Base-by-base conservation (phyloP, 345 rosid genomes). In the Hypericum androsaemum region DNA sequence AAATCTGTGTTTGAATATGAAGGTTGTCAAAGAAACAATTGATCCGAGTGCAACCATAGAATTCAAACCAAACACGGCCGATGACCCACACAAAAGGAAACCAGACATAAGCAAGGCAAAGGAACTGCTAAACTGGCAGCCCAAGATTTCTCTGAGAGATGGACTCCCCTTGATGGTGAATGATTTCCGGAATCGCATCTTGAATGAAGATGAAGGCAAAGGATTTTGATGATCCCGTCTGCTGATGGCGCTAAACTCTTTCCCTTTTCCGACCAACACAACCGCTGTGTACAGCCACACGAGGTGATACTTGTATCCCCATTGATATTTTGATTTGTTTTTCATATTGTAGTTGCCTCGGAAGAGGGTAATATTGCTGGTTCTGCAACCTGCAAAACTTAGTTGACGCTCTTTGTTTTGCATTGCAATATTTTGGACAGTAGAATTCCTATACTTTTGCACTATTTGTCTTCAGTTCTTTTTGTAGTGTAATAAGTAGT, bases 81-180 rank as follows among this genome's bases (percentile, higher is more conserved):
- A 92, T 46, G 96, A 92, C 73, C 98, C 98, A 14, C 95, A 85
- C 61, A 88, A 71, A 77, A 83, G 98, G 72, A 92, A 92, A 68
- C 96, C 96, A 7, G 96, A 92, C 54, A 92, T 92, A 52, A 70
- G 77, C 78, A 88, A 83, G 69, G 98, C 98, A 39, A 92, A 85
- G 76, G 80, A 88, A 46, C 66, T 80, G 45, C 75, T 92, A 56
- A 92, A 83, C 77, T 88, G 98, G 98, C 94, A 85, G 60, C 98
- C 98, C 7, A 88, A 77, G 68, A 63, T 92, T 14, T 60, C 95
- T 9, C 72, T 92, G 56, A 73, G 80, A 57, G 95, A 80, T 1
- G 96, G 98, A 41, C 69, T 92, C 64, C 98, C 98, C 51, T 89
- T 71, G 13, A 92, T 92, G 98, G 98, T 92, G 40, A 79, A 75